Conservation (phyloP, 345 rosid genomes). For the Citrus unshiu region DNA sequence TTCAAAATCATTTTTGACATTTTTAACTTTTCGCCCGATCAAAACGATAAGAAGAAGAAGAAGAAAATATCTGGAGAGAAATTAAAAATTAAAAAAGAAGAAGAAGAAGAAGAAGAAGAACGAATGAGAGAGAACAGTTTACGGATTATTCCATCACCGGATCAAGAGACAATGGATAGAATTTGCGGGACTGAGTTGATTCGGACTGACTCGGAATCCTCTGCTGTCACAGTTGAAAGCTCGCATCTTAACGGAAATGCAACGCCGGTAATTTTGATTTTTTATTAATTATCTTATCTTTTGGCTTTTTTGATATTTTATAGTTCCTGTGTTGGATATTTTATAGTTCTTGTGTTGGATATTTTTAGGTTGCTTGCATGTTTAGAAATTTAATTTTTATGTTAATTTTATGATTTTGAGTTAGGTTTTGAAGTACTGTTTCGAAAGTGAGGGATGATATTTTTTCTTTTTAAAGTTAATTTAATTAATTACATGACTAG, state of each 20-base stretch:
- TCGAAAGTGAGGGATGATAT: neutral
- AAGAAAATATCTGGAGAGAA: constrained; percentile 5
- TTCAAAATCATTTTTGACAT: constrained; percentile 4
- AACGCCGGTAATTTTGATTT: constrained; percentile 25
- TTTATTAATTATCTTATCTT: neutral
- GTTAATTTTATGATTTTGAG: neutral
- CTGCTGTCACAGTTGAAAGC: constrained; percentile 32
- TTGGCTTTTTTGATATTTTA: neutral
- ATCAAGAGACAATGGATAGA: constrained; percentile 21
- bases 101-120: neutral
- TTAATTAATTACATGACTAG: neutral
- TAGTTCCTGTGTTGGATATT: constrained; percentile 3
- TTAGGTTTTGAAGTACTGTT: neutral
- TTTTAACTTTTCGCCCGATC: neutral
- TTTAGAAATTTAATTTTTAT: neutral
- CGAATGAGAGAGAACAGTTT: neutral
- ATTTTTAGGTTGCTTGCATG: neutral
- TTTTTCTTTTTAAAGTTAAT: neutral
- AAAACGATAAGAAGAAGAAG: neutral
- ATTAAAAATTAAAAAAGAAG: too few relatives aligned
- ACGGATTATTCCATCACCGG: constrained; percentile 24
- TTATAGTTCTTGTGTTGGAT: neutral
- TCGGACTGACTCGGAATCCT: constrained; percentile 35
- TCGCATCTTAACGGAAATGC: constrained; percentile 16
- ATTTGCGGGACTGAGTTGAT: constrained; percentile 31